Base-by-base conservation (phyloP, 345 rosid species). In the Odontarrhena argentea region DNA sequence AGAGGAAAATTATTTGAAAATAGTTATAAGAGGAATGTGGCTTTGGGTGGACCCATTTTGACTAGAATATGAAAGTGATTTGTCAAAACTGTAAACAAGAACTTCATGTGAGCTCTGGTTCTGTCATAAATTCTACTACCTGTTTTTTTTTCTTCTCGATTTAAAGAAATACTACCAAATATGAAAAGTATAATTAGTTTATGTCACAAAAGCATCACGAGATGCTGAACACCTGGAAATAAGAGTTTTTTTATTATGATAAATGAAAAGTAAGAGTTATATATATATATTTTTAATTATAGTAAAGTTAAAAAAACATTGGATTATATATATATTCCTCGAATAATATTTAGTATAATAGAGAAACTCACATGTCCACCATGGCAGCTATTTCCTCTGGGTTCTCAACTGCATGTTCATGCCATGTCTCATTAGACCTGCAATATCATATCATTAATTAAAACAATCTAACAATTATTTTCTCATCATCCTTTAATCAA, bases 291-390 rank as follows among this genome's bases (percentile, higher is more conserved):
- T 51, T 10, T 52, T 43, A 2, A 34, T 13, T n/a, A 42, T 9
- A 43, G 12, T 69, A 34, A 51, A 52, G 62, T 45, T 43, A 50
- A 22, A 11, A 7, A 53, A 18, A 36, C 55, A 52, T 49, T 2
- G 6, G 36, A 32, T 32, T 12, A 50, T 18, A 18, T 18, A 18
- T 18, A 18, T 65, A 50, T 65, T 37, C 22, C 45, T 49, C 46
- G 66, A 58, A 73, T 73, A 66, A 66, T 14, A 8, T 8, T 26
- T 36, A 3, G 25, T 53, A 51, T 38, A 12, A 30, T 9, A 47
- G 59, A 68, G 42, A 77, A 55, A 82, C 96, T 86, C 76, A 92
- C 98, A 75, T 82, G 71, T 86, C 85, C 65, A 92, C 96, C 86
- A 80, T 77, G 22, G 93, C 77, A 70, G 86, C 93, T 36, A 89